Conservation (phyloP, 2,329 filamentous ascomycete genomes). For the Dendrostoma leiphaemia region DNA sequence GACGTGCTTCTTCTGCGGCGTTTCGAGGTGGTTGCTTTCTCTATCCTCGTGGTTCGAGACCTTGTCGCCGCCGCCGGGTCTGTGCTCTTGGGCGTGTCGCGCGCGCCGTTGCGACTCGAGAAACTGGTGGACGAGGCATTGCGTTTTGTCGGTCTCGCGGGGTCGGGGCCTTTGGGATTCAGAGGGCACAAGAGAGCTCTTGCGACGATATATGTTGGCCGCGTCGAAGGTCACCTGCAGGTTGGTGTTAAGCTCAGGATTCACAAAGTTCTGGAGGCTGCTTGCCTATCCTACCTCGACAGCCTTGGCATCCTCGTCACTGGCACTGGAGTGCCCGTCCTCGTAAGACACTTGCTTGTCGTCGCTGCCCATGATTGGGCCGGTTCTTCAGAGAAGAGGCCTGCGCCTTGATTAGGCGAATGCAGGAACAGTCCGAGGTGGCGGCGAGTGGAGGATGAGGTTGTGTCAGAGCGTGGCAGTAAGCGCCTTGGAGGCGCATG, state of each 20-base stretch:
- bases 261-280: not conserved
- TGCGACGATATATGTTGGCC: conserved; percentile 59
- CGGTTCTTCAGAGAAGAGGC: not conserved
- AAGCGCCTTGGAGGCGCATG: too few species aligned
- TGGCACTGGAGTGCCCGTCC: conserved; percentile 40
- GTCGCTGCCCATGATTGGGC: conserved; percentile 16
- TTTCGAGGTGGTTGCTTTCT: conserved; percentile 7
- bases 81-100: conserved; percentile 23
- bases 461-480: too few species aligned
- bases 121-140: conserved; percentile 65
- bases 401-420: too few species aligned
- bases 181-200: conserved; percentile 60
- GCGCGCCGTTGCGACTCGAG: conserved; percentile 54
- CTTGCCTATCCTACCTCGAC: conserved; percentile 44
- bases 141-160: conserved; percentile 40
- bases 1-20: not conserved
- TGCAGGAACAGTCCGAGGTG: not conserved
- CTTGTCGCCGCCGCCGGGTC: not conserved
- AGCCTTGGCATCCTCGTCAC: conserved; percentile 49
- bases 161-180: conserved; percentile 37
- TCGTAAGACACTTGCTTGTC: conserved; percentile 27
- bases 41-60: conserved; percentile 4
- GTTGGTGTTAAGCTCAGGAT: not conserved
- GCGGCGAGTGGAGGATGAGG: not conserved
- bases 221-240: conserved; percentile 61